phyloP scores from a whole-genome alignment of 2,329 filamentous ascomycete species.

The Byssochlamys sp. region DNA sequence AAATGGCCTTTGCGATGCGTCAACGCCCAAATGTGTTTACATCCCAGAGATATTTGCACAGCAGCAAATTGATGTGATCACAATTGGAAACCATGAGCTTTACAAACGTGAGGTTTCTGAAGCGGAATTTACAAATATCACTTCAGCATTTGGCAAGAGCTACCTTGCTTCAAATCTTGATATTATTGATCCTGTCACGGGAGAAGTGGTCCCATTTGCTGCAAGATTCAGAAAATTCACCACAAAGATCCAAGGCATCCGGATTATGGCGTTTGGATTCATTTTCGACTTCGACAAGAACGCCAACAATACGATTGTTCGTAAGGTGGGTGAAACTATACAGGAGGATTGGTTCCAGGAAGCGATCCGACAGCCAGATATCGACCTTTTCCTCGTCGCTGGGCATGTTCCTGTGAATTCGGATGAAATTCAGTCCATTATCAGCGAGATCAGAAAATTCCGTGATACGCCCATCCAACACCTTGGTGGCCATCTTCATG shows the following conservation, averaged over 20 bases:
- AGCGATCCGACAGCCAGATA: constrained; percentile 65
- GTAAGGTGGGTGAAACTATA: constrained; percentile 68
- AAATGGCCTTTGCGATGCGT: constrained; percentile 87
- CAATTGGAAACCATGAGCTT: constrained; percentile 87
- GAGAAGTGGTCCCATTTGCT: constrained; percentile 64
- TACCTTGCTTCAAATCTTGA: constrained; percentile 92
- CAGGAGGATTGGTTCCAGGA: constrained; percentile 81
- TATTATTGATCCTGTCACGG: constrained; percentile 64
- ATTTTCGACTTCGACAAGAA: constrained; percentile 88
- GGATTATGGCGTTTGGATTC: constrained; percentile 83
- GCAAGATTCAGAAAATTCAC: constrained; percentile 78
- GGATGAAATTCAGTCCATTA: constrained; percentile 67
- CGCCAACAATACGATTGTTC: constrained; percentile 79
- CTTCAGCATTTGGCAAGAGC: constrained; percentile 68
- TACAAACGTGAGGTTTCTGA: constrained; percentile 72
- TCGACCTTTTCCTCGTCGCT: constrained; percentile 76
- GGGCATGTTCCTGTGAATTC: constrained; percentile 80
- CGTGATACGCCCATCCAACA: constrained; percentile 79
- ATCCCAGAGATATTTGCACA: constrained; percentile 78
- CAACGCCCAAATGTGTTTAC: constrained; percentile 75
- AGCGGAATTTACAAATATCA: constrained; percentile 67
- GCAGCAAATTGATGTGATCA: constrained; percentile 74
- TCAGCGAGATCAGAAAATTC: constrained; percentile 63
- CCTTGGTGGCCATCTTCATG: constrained; percentile 83
- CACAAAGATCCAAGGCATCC: constrained; percentile 77